These are phyloP conservation scores for Geoglossum glabrum DNA, from an alignment of 495 filamentous ascomycete species.

Conservation along the genomic window DNA sequence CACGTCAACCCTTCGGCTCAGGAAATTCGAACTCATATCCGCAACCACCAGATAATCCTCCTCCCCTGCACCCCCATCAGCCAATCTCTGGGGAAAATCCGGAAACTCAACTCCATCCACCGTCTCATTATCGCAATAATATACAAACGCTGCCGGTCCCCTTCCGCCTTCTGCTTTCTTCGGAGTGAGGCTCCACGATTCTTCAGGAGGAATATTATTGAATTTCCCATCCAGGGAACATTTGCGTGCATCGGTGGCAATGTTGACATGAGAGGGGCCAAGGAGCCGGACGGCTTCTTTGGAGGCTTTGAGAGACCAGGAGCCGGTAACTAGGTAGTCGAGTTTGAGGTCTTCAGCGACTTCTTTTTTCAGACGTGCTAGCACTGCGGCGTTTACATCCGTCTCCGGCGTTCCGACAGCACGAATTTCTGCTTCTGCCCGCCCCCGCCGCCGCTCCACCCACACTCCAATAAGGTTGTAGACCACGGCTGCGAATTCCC, in stretches of 20 bases:
- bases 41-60: slow-evolving; percentile 49
- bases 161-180: slow-evolving; percentile 28
- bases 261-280: slow-evolving; percentile 58
- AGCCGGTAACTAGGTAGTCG: slow-evolving; percentile 82
- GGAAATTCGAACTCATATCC: slow-evolving; percentile 75
- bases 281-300: slow-evolving; percentile 64
- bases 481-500: slow-evolving; percentile 60
- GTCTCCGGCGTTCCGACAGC: slow-evolving; percentile 6
- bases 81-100: slow-evolving; percentile 40
- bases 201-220: slow-evolving; percentile 56
- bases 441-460: slow-evolving; percentile 40
- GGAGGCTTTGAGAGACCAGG: slow-evolving; percentile 85
- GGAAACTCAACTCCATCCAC: slow-evolving; percentile 93
- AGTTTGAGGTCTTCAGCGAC: slow-evolving; percentile 47
- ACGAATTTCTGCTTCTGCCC: slow-evolving; percentile 19
- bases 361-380: slow-evolving; percentile 38
- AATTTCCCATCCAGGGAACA: slow-evolving; percentile 81
- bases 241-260: slow-evolving; percentile 47
- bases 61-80: slow-evolving; percentile 15
- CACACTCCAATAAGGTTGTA: slow-evolving; percentile 68
- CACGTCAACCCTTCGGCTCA: slow-evolving; percentile 43
- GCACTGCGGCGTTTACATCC: slow-evolving; percentile 25
- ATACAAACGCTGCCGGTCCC: slow-evolving; percentile 51
- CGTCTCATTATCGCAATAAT: slow-evolving; percentile 89
- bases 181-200: slow-evolving; percentile 54